Evolutionary conservation across 495 filamentous ascomycete genomes (phyloP).

Genomic region (Hyaloscypha variabilis): DNA sequence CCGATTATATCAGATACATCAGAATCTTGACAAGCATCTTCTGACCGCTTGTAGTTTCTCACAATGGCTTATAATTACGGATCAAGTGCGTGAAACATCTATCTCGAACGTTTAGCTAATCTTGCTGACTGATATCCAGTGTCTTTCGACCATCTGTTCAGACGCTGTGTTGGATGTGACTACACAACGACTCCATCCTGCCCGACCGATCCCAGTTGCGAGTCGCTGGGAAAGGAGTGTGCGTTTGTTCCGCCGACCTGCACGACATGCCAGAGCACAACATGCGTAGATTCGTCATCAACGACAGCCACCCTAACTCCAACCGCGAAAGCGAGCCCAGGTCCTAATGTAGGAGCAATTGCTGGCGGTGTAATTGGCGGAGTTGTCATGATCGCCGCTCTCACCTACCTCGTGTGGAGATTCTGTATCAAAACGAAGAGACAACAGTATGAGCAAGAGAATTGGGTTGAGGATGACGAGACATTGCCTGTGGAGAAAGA

Average conservation of each 20-base stretch:
- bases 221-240: slow-evolving; percentile 49
- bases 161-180: slow-evolving; percentile 48
- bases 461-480: slow-evolving; percentile 50
- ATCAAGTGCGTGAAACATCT: slow-evolving; percentile 11
- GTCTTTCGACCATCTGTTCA: slow-evolving; percentile 41
- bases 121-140: slow-evolving; percentile 21
- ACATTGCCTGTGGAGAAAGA: slow-evolving; percentile 47
- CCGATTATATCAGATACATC: background rate
- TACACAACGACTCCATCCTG: slow-evolving; percentile 23
- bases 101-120: too few species aligned
- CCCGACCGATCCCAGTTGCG: slow-evolving; percentile 55
- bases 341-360: slow-evolving; percentile 76
- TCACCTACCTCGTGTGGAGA: slow-evolving; percentile 82
- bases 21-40: background rate
- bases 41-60: background rate
- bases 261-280: slow-evolving; percentile 57
- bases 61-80: slow-evolving; percentile 2
- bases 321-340: slow-evolving; percentile 34
- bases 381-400: slow-evolving; percentile 63
- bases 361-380: slow-evolving; percentile 84
- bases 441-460: slow-evolving; percentile 55
- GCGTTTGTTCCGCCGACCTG: slow-evolving; percentile 58
- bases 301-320: slow-evolving; percentile 35
- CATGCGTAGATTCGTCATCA: slow-evolving; percentile 55
- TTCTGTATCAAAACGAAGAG: slow-evolving; percentile 83